Evolutionary conservation across 83 land plant genomes (phyloP).

Genomic region (Thuja plicata): DNA sequence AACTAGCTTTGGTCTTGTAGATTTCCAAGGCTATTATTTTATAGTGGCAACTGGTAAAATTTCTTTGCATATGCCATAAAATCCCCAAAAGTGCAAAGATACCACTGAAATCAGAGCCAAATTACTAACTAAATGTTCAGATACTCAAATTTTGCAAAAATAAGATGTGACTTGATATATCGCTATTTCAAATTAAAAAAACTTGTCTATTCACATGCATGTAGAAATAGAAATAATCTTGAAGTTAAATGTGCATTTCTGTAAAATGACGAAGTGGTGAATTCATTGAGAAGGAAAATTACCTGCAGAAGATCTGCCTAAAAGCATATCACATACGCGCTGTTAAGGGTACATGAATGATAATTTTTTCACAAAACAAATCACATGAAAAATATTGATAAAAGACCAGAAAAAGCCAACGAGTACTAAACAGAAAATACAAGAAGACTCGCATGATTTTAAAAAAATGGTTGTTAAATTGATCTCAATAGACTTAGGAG

Average conservation of each 20-base stretch:
- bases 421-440: too few relatives aligned
- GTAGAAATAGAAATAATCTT: not conserved
- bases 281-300: not conserved
- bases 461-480: too few relatives aligned
- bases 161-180: not conserved
- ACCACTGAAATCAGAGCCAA: not conserved
- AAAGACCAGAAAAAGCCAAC: too few relatives aligned
- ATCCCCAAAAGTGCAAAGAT: not conserved
- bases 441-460: too few relatives aligned
- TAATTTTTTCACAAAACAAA: too few relatives aligned
- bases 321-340: too few relatives aligned
- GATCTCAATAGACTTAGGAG: too few relatives aligned
- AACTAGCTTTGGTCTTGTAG: not conserved
- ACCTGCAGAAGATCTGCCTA: slow-evolving; percentile 95
- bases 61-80: not conserved
- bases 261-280: not conserved
- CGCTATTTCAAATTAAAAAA: not conserved
- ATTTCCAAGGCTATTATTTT: not conserved
- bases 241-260: not conserved
- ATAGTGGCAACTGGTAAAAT: not conserved
- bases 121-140: not conserved
- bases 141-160: not conserved
- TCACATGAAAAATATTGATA: too few relatives aligned
- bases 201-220: not conserved
- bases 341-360: too few relatives aligned